Conservation (phyloP, 495 filamentous ascomycete genomes). For the Gamarada debralockiae region DNA sequence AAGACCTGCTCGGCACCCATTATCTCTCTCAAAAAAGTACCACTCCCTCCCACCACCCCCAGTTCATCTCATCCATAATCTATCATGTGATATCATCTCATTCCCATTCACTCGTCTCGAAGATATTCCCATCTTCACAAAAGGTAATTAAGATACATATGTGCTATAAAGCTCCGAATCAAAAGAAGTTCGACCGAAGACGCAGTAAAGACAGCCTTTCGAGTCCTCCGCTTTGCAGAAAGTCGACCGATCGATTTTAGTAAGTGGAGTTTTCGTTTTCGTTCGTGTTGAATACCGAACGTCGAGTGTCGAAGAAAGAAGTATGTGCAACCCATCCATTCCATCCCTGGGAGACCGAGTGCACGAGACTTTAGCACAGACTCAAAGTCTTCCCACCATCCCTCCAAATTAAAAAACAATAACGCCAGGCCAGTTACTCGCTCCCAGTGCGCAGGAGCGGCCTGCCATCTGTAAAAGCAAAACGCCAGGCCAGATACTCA, state of each 20-base stretch:
- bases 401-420: constrained; percentile 7
- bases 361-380: constrained; percentile 27
- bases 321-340: constrained; percentile 9
- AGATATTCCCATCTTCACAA: neutral
- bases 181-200: constrained; percentile 8
- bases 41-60: neutral
- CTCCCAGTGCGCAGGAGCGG: constrained; percentile 6
- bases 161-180: constrained; percentile 16
- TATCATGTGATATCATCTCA: too few species aligned
- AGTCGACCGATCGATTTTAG: constrained; percentile 1
- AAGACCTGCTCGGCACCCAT: constrained; percentile 2
- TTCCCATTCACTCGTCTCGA: too few species aligned
- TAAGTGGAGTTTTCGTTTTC: neutral
- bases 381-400: constrained; percentile 21
- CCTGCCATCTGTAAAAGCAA: too few species aligned
- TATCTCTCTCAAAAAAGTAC: constrained; percentile 6
- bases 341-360: constrained; percentile 18
- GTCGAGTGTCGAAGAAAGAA: constrained; percentile 18
- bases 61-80: neutral
- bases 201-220: constrained; percentile 10
- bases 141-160: constrained; percentile 21
- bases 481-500: constrained; percentile 1
- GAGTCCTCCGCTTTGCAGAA: constrained; percentile 1
- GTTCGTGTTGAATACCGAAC: constrained; percentile 6
- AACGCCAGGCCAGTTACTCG: constrained; percentile 1